These are phyloP conservation scores for Auricularia heimuer DNA, from an alignment of 768 basidiomycete genomes.

Conservation along the genomic window DNA sequence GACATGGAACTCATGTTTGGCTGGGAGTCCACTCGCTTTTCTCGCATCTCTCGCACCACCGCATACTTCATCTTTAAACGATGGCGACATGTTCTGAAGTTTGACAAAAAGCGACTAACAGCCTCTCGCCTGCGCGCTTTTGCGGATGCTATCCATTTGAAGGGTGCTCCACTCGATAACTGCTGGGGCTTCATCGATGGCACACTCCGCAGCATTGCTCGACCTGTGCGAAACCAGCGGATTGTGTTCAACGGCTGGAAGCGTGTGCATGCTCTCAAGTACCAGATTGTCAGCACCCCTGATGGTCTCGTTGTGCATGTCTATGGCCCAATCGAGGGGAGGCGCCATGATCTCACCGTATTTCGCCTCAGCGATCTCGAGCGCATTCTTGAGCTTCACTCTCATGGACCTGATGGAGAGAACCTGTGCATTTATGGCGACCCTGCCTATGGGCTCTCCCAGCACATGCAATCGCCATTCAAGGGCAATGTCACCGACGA, in stretches of 20 bases:
- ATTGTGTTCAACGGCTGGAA: slow-evolving; percentile 18
- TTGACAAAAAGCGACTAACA: no score
- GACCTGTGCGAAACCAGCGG: slow-evolving; percentile 11
- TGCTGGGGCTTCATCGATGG: slow-evolving; percentile 18
- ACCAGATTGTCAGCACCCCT: slow-evolving; percentile 18
- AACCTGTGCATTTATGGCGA: slow-evolving; percentile 18
- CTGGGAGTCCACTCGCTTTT: no score
- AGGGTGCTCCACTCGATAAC: slow-evolving; percentile 10
- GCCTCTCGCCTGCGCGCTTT: no score
- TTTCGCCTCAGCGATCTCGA: slow-evolving; percentile 10
- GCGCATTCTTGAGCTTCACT: not conserved
- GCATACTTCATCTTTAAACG: no score
- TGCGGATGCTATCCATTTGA: slow-evolving; percentile 10
- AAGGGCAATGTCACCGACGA: slow-evolving; percentile 8
- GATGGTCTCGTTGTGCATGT: slow-evolving; percentile 20
- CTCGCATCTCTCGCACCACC: no score
- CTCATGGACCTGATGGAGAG: not conserved
- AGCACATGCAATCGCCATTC: slow-evolving; percentile 14
- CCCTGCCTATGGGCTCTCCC: slow-evolving; percentile 17
- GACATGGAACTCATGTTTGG: no score
- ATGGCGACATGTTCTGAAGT: no score
- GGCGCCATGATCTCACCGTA: slow-evolving; percentile 12
- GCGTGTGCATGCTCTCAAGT: slow-evolving; percentile 21
- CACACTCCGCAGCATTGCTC: slow-evolving; percentile 14
- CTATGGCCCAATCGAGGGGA: slow-evolving; percentile 15